Conservation (phyloP, 148 eudicot genomes). For the Pharnaceum exiguum region DNA sequence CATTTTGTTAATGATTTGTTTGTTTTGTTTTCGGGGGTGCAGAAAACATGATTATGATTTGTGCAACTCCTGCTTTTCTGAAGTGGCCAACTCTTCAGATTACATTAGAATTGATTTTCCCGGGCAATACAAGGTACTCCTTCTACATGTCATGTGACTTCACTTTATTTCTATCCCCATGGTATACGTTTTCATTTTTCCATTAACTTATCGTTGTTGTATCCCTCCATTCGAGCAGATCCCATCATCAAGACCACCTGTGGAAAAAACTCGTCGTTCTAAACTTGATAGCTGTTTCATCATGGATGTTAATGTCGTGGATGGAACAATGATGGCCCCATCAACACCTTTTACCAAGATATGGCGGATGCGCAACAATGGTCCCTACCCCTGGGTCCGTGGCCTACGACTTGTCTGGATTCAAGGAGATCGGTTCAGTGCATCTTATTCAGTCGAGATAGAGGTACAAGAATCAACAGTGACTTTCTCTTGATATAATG, state of each 20-base stretch:
- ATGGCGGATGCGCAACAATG: constrained; percentile 83
- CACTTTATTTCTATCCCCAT: not conserved
- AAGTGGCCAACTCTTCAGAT: constrained; percentile 49
- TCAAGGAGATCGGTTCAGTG: constrained; percentile 58
- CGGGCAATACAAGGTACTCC: constrained; percentile 17
- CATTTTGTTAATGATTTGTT: too few species aligned
- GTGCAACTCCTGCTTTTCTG: constrained; percentile 60
- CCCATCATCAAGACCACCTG: not conserved
- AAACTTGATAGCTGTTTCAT: constrained; percentile 70
- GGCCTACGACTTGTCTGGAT: constrained; percentile 66
- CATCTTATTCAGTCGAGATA: constrained; percentile 33
- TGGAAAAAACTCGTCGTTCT: constrained; percentile 7
- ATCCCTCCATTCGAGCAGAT: not conserved
- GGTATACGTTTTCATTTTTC: not conserved
- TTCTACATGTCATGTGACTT: constrained; percentile 27
- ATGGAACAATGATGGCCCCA: constrained; percentile 80
- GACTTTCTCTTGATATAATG: not conserved
- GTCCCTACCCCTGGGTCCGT: constrained; percentile 49
- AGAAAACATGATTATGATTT: constrained; percentile 71
- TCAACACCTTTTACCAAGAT: constrained; percentile 74
- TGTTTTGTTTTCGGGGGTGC: too few species aligned
- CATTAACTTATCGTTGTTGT: not conserved
- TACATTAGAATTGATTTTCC: constrained; percentile 67
- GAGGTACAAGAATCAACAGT: constrained; percentile 31
- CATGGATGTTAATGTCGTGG: constrained; percentile 52